A percentile compares a stretch with the other conserved stretches of the same genome.
Conservation (phyloP, 495 filamentous ascomycete species). For the Penicillium subrubescens region DNA sequence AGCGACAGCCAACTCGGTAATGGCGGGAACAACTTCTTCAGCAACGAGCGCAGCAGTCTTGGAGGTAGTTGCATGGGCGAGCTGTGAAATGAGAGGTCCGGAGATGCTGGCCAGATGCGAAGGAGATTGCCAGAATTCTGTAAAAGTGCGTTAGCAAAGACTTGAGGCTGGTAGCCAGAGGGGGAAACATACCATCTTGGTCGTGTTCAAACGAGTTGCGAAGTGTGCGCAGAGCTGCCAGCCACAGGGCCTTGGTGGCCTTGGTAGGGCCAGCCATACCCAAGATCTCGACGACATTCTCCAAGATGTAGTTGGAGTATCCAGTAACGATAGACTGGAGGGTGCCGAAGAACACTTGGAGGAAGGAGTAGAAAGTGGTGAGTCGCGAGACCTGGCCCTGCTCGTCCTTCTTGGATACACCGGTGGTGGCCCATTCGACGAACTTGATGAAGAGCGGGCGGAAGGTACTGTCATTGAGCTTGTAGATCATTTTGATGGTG, state of each 20-base stretch:
- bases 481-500: slow-evolving; percentile 87
- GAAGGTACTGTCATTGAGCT: slow-evolving; percentile 95
- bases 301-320: slow-evolving; percentile 84
- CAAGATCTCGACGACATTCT: slow-evolving; percentile 68
- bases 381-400: slow-evolving; percentile 57
- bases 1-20: slow-evolving; percentile 76
- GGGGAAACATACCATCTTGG: slow-evolving; percentile 55
- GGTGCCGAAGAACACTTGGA: slow-evolving; percentile 73
- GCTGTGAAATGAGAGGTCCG: slow-evolving; percentile 66
- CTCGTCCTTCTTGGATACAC: slow-evolving; percentile 60
- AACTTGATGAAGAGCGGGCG: slow-evolving; percentile 85
- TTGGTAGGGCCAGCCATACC: slow-evolving; percentile 48
- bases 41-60: slow-evolving; percentile 42
- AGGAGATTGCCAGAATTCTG: slow-evolving; percentile 87
- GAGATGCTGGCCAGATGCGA: slow-evolving; percentile 75
- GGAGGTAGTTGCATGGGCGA: slow-evolving; percentile 56
- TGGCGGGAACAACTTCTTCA: slow-evolving; percentile 52
- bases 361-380: slow-evolving; percentile 76
- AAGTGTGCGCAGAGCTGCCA: slow-evolving; percentile 66
- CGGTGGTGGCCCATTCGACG: slow-evolving; percentile 71
- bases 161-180: background rate
- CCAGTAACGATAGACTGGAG: slow-evolving; percentile 93
- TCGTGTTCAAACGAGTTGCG: slow-evolving; percentile 78
- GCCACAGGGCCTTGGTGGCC: slow-evolving; percentile 60
- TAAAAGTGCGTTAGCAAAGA: slow-evolving; percentile 12